phyloP scores from a whole-genome alignment of 73 alveolate genomes.

The Paramecium caudatum region DNA sequence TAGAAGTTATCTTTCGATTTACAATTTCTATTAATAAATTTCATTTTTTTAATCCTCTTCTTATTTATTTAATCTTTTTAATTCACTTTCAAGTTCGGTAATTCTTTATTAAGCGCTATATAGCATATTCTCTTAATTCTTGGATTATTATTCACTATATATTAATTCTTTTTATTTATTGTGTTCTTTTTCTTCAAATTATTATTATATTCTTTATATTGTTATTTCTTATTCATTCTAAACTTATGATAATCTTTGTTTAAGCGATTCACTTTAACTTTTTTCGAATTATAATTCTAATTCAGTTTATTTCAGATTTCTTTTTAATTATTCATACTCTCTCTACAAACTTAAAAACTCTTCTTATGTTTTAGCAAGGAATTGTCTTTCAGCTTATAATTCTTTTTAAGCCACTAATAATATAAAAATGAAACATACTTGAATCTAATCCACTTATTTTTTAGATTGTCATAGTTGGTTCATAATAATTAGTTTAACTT shows the following conservation, averaged over 20 bases:
- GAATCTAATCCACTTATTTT: neutral
- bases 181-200: slow-evolving; percentile 27
- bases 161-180: neutral
- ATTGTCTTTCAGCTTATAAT: neutral
- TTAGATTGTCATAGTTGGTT: neutral
- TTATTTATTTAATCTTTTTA: neutral
- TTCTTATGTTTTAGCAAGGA: neutral
- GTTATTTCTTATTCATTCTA: neutral
- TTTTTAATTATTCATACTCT: slow-evolving; percentile 23
- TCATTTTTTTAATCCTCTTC: neutral
- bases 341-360: neutral
- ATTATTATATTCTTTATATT: neutral
- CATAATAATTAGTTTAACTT: neutral
- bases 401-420: neutral
- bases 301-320: slow-evolving; percentile 9
- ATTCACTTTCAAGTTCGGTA: slow-evolving; percentile 26
- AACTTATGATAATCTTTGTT: neutral
- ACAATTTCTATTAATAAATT: neutral
- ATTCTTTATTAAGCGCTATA: slow-evolving; percentile 20
- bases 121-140: neutral
- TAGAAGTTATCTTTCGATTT: neutral
- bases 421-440: neutral
- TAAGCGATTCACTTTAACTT: neutral
- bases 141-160: neutral
- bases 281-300: slow-evolving; percentile 3